Base-by-base conservation (phyloP, 768 basidiomycete species). In the Mrakia gelida region DNA sequence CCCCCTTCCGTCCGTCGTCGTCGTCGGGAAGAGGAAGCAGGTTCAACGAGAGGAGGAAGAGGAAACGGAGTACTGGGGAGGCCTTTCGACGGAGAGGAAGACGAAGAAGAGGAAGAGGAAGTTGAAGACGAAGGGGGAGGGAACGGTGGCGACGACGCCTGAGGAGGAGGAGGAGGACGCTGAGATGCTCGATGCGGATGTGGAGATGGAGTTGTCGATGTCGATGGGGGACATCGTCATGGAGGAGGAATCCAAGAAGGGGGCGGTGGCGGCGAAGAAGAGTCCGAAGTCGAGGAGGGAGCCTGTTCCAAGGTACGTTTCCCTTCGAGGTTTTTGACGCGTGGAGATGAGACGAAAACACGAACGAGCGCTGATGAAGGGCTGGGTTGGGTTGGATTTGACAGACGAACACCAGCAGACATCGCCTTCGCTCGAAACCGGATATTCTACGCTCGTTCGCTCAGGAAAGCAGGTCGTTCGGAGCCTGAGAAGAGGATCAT, bases 401-500 rank as follows among this genome's bases (percentile, higher is more conserved):
- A 9, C 61, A 80, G 80, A 34, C 23, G 11, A 28, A 59, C 78
- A 76, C 80, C 82, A 3, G 81, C 81, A 56, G 80, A 82, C 10
- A 78, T 81, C 15, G 41, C 79, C 28, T 80, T 84, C 41, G 61
- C 80, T 6, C 80, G 84, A 13, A 82, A 81, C 45, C 80, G 75
- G 77, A 81, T 93, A 71, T 92, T 93, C 81, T 94, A 94, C 81
- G 87, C 88, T 4, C 86, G 90, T 54, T 89, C 91, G 1, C 21
- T 75, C 38, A 80, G 43, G 43, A n/a, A 79, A 38, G 62, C 77
- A 61, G 45, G 61, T 75, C 62, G 77, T 3, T 28, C 78, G 5
- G 86, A 84, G 68, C 85, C 85, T 26, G 84, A 88, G n/a, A 88
- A 88, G 0, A 85, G 88, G n/a, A 86, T 91, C 54, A 81, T 88